Evolutionary conservation across 1,139 yeast species (phyloP).

Genomic region (Tardiomyces blankii): DNA sequence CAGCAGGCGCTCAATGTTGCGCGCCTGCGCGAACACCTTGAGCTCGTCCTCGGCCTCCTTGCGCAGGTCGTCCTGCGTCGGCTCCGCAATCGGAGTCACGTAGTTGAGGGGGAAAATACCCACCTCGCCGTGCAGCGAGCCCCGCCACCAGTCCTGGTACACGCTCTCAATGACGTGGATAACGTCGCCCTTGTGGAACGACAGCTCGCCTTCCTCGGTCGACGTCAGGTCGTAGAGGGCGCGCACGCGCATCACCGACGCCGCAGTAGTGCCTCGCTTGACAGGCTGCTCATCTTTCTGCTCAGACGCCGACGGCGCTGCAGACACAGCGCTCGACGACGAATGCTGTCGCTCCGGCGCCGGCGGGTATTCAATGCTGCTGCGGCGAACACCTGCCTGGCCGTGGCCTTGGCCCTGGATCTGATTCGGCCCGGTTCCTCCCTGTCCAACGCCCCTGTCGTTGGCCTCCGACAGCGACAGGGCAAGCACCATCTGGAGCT

Average conservation of each 20-base stretch:
- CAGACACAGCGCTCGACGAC: slow-evolving; percentile 5
- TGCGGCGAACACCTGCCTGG: too few species aligned
- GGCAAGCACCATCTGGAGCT: slow-evolving; percentile 65
- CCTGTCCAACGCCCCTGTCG: background rate
- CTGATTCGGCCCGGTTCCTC: too few species aligned
- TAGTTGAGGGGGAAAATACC: slow-evolving; percentile 95
- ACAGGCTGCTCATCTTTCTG: slow-evolving; percentile 5
- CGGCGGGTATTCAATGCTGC: background rate
- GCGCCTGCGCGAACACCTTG: slow-evolving; percentile 36
- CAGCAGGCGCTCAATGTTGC: slow-evolving; percentile 54
- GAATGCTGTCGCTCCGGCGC: slow-evolving; percentile 1
- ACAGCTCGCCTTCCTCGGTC: slow-evolving; percentile 36
- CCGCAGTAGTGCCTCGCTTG: slow-evolving; percentile 4
- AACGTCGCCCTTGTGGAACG: slow-evolving; percentile 29
- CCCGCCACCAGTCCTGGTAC: slow-evolving; percentile 94
- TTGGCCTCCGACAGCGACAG: slow-evolving; percentile 55
- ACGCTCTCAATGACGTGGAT: slow-evolving; percentile 82
- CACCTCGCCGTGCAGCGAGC: slow-evolving; percentile 63
- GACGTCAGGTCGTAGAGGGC: slow-evolving; percentile 78
- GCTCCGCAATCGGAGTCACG: slow-evolving; percentile 68
- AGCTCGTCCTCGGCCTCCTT: slow-evolving; percentile 34
- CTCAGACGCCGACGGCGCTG: slow-evolving; percentile 5
- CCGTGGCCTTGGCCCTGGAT: too few species aligned
- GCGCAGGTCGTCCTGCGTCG: slow-evolving; percentile 42
- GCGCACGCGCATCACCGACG: slow-evolving; percentile 51